phyloP scores from a whole-genome alignment of 2,329 filamentous ascomycete species.

The Mariannaea elegans region DNA sequence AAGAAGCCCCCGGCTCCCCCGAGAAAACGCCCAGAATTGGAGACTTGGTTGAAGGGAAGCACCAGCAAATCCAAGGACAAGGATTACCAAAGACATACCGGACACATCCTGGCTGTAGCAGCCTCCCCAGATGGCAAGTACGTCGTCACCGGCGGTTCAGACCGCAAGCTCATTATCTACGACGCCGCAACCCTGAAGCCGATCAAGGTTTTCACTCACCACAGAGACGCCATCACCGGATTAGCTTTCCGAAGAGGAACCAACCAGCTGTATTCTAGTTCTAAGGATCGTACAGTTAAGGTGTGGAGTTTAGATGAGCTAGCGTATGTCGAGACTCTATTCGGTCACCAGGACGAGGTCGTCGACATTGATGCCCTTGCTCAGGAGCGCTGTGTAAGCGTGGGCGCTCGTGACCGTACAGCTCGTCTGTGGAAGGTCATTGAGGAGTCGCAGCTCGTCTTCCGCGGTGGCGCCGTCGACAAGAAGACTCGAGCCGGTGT shows the following conservation, averaged over 20 bases:
- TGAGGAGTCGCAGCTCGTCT: slow-evolving; percentile 95
- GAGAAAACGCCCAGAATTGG: slow-evolving; percentile 68
- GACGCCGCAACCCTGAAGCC: slow-evolving; percentile 81
- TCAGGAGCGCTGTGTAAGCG: slow-evolving; percentile 88
- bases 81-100: slow-evolving; percentile 79
- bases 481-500: slow-evolving; percentile 57
- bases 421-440: slow-evolving; percentile 95
- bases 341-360: slow-evolving; percentile 93
- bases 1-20: slow-evolving; percentile 67
- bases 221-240: slow-evolving; percentile 86
- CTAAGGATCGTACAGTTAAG: slow-evolving; percentile 92
- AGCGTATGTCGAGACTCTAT: slow-evolving; percentile 94
- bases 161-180: slow-evolving; percentile 88
- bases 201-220: slow-evolving; percentile 86
- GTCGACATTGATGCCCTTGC: slow-evolving; percentile 84
- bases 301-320: slow-evolving; percentile 93
- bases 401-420: slow-evolving; percentile 89
- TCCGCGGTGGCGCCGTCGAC: slow-evolving; percentile 80
- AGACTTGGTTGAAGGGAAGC: slow-evolving; percentile 71
- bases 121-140: slow-evolving; percentile 90
- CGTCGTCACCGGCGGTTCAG: slow-evolving; percentile 87
- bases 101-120: slow-evolving; percentile 82
- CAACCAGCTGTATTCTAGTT: slow-evolving; percentile 92
- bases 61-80: slow-evolving; percentile 68
- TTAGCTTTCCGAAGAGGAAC: slow-evolving; percentile 87